Evolutionary conservation across 78 protist genomes (phyloP).

Genomic region (Chrysochromulina tobinii): DNA sequence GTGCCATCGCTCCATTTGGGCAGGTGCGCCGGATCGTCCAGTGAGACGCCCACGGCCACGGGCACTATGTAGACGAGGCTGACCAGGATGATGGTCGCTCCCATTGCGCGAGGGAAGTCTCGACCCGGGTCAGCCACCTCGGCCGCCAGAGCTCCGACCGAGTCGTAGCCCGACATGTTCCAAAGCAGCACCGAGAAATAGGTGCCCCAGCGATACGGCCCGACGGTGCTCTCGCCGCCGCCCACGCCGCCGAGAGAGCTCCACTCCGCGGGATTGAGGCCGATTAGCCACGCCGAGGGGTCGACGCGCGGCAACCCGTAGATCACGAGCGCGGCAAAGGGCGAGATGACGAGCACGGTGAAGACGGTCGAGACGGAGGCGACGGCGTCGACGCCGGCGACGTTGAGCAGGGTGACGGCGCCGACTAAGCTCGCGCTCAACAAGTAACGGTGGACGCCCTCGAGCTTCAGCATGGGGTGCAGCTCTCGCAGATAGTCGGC

Average conservation of each 20-base stretch:
- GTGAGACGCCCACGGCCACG: not conserved
- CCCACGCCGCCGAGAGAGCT: not conserved
- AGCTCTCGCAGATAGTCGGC: not conserved
- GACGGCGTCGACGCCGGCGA: not conserved
- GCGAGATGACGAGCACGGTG: not conserved
- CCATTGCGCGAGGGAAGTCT: not conserved
- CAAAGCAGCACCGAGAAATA: not conserved
- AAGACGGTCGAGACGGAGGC: not conserved
- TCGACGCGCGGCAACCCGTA: not conserved
- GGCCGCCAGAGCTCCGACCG: not conserved
- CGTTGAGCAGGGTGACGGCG: not conserved
- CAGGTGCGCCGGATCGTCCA: not conserved
- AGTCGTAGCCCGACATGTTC: not conserved
- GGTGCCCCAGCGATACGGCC: not conserved
- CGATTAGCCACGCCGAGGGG: too few species aligned
- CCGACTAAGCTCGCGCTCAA: not conserved
- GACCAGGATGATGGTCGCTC: not conserved
- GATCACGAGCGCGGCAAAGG: not conserved
- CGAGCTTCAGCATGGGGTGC: not conserved
- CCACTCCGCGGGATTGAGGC: not conserved
- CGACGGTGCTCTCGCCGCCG: not conserved
- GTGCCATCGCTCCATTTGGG: not conserved
- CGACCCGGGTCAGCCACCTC: not conserved
- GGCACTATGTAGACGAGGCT: not conserved
- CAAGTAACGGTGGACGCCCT: not conserved